Evolutionary conservation across 1,284 basidiomycete genomes (phyloP).

Genomic region (Rhodotorula mucilaginosa): DNA sequence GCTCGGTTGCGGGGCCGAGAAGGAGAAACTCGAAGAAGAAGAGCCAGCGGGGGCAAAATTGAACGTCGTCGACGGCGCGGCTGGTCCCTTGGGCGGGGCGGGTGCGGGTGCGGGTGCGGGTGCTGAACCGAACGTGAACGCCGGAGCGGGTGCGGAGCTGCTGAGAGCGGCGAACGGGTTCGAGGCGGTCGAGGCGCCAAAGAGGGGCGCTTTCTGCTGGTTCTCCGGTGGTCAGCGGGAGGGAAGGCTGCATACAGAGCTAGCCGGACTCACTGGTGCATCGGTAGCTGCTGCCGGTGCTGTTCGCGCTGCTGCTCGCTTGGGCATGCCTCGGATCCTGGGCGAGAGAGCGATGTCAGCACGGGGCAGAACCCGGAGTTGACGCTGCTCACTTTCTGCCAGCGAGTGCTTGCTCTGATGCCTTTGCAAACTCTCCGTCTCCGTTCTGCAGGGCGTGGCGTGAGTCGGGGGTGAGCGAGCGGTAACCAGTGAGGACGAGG

Average conservation of each 20-base stretch:
- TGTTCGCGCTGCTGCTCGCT: constrained; percentile 34
- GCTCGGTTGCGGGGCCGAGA: constrained; percentile 17
- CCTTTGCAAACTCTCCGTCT: constrained; percentile 22
- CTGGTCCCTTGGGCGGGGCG: too few species aligned
- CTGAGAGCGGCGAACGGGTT: constrained; percentile 30
- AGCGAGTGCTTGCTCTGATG: neutral
- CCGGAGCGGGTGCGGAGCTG: neutral
- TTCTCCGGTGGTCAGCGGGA: neutral
- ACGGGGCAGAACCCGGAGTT: neutral
- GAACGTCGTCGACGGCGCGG: constrained; percentile 2
- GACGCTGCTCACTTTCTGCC: constrained; percentile 9
- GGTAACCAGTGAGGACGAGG: neutral
- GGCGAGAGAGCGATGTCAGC: neutral
- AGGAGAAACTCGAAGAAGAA: constrained; percentile 6
- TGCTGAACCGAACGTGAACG: constrained; percentile 10
- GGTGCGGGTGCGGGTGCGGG: neutral
- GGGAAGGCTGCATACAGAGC: neutral
- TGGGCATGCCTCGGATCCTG: constrained; percentile 52
- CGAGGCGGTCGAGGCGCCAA: constrained; percentile 14
- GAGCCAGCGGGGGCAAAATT: constrained; percentile 15
- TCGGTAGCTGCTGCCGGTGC: constrained; percentile 27
- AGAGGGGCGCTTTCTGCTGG: constrained; percentile 20
- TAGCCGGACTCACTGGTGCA: constrained; percentile 9
- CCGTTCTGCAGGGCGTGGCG: neutral
- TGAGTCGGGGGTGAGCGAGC: neutral